Percentiles rank a stretch among this genome's conserved stretches.
Conservation (phyloP, 805 yeast genomes). For the Ogataea sp. region DNA sequence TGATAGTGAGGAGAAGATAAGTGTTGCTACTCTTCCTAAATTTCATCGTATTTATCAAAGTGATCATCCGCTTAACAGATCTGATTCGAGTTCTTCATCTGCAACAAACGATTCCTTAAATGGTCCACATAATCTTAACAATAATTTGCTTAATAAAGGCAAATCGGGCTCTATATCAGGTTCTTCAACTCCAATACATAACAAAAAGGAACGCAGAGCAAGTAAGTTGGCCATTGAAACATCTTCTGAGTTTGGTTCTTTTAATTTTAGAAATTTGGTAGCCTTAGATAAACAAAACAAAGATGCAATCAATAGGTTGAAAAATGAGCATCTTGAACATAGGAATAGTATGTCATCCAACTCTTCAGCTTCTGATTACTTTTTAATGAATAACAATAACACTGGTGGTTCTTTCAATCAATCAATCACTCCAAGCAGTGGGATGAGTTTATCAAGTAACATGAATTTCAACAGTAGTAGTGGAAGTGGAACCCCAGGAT, state of each 20-base stretch:
- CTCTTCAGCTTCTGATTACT: conserved; percentile 42
- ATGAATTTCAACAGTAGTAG: conserved; percentile 1
- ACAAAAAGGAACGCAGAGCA: conserved; percentile 60
- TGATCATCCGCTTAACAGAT: conserved; percentile 4
- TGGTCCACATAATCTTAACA: conserved; percentile 12
- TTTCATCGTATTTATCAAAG: not conserved
- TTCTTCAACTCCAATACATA: conserved; percentile 23
- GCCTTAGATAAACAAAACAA: conserved; percentile 91
- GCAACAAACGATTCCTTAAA: conserved; percentile 4
- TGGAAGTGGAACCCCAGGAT: conserved; percentile 1
- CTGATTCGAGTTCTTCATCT: conserved; percentile 18
- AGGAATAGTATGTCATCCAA: conserved; percentile 23
- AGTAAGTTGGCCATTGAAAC: conserved; percentile 51
- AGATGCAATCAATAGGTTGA: conserved; percentile 81
- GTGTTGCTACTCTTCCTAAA: conserved; percentile 1
- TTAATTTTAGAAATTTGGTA: conserved; percentile 80
- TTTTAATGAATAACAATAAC: conserved; percentile 4
- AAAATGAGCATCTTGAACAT: conserved; percentile 71
- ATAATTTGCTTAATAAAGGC: conserved; percentile 5
- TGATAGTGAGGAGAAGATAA: conserved; percentile 2
- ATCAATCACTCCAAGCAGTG: not conserved
- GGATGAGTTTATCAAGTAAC: not conserved
- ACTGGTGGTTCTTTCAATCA: not conserved
- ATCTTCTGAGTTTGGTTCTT: conserved; percentile 79
- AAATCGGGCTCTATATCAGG: conserved; percentile 3